Base-by-base conservation (phyloP, 2,329 filamentous ascomycete genomes). In the Coniochaeta hoffmannii region DNA sequence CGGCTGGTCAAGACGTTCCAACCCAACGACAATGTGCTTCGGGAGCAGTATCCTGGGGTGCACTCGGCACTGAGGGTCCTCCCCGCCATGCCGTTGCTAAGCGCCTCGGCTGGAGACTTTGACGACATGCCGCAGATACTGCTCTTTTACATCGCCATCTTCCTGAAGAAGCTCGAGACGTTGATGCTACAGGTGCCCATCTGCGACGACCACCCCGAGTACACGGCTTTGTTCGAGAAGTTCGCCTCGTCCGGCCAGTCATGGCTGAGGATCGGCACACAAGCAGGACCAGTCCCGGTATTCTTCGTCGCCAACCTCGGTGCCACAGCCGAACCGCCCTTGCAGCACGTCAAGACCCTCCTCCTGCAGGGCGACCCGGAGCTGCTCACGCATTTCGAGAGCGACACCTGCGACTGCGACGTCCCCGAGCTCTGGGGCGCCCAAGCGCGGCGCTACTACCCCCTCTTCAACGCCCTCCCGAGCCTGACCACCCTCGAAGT, bases 331-430 rank as follows among this genome's bases (percentile, higher is more conserved):
- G n/a, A 55, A 24, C 53, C 30, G 6, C 62, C 62, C 8, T 58
- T 64, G n/a, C 58, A 58, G 12, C 26, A 58, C 11, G 56, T 66
- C 35, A 58, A 57, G 22, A 65, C 61, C 4, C 60, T 66, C 4
- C 54, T 60, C 15, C 54, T 66, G 8, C 64, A 66, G 55, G 63
- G 63, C 35, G 63, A 66, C 51, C 63, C 64, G 9, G 64, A 64
- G 17, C 49, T 61, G 11, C 28, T 62, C 10, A 54, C 50, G 34
- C 57, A 61, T 54, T 57, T 62, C 31, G 62, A 64, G n/a, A 31
- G 56, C 8, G 59, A 61, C 6, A 59, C 62, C 3, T 61, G 55
- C 12, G 41, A 59, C 49, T 62, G 59, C 55, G 60, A 61, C 14
- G 26, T 56, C 3, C 57, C 59, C 3, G 62, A 62, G 12, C 35